Evolutionary conservation across 2,329 filamentous ascomycete genomes (phyloP).

Genomic region (Ceratocystis cacaofunesta): DNA sequence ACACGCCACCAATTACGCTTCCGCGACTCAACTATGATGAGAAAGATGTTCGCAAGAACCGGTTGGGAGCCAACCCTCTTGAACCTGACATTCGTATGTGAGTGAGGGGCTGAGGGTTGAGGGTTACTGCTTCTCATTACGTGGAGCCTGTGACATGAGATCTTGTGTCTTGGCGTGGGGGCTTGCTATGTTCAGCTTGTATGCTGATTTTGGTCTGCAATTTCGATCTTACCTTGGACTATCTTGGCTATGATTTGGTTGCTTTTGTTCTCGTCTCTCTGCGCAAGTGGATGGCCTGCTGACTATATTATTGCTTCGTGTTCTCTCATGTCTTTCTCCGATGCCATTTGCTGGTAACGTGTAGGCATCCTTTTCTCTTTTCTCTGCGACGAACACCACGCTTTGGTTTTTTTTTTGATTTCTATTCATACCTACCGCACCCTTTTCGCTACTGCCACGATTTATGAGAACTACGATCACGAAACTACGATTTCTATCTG

Average conservation of each 20-base stretch:
- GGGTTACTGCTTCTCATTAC: neutral
- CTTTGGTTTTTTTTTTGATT: neutral
- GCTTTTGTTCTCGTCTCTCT: neutral
- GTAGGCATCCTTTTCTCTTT: neutral
- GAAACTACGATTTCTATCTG: constrained; percentile 6
- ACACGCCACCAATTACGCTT: constrained; percentile 5
- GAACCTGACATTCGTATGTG: constrained; percentile 13
- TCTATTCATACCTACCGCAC: neutral
- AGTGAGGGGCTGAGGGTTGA: neutral
- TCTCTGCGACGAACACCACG: neutral
- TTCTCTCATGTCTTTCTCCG: neutral
- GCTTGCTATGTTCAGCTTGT: neutral
- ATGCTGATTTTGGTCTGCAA: neutral
- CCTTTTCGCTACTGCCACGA: constrained; percentile 9
- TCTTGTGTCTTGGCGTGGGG: neutral
- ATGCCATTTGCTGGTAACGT: neutral
- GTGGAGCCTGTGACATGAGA: neutral
- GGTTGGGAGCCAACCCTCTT: constrained; percentile 1
- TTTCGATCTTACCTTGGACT: neutral
- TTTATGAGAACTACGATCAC: constrained; percentile 14
- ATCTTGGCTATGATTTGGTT: neutral
- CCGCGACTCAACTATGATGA: constrained; percentile 7
- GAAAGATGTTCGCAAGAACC: constrained; percentile 6
- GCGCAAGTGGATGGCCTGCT: neutral
- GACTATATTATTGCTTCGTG: neutral